phyloP scores from a whole-genome alignment of 1,284 basidiomycete species.

The Agaricales sp. region DNA sequence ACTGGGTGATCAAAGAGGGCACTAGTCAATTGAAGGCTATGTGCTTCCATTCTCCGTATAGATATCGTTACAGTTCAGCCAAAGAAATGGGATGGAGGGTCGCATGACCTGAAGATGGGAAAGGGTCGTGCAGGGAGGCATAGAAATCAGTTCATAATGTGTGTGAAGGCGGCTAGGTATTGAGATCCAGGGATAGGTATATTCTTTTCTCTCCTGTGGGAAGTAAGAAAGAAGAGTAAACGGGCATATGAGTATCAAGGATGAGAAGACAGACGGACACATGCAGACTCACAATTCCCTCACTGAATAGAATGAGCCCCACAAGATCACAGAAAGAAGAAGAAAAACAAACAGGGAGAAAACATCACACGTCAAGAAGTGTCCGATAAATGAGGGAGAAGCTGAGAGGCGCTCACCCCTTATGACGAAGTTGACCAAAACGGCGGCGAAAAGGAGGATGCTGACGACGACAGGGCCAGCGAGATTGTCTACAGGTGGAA shows the following conservation, averaged over 20 bases:
- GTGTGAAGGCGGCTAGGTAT: too few relatives aligned
- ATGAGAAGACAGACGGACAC: conserved; percentile 3
- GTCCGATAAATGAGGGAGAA: conserved; percentile 5
- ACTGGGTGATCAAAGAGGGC: too few relatives aligned
- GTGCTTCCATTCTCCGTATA: too few relatives aligned
- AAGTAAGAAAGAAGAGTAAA: neutral
- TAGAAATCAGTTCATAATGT: too few relatives aligned
- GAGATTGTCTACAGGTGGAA: conserved; percentile 54
- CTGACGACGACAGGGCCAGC: conserved; percentile 77
- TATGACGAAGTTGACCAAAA: conserved; percentile 81
- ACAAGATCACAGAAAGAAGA: neutral
- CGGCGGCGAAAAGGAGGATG: conserved; percentile 70
- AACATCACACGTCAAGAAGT: conserved; percentile 3
- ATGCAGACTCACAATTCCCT: conserved; percentile 29
- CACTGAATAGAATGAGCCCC: too few relatives aligned
- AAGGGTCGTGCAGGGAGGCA: too few relatives aligned
- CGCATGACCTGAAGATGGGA: too few relatives aligned
- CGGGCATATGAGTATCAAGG: conserved; percentile 1
- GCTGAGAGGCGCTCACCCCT: conserved; percentile 44
- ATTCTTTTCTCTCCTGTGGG: conserved; percentile 20
- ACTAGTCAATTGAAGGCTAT: too few relatives aligned
- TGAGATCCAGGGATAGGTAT: conserved; percentile 26
- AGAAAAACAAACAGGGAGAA: conserved; percentile 1
- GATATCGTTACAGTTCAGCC: too few relatives aligned
- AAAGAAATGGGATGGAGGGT: too few relatives aligned